Evolutionary conservation across 108 stramenopile species (phyloP), one percentile per base, ranked within the genome.

Genomic region (Skeletonema grethae): DNA sequence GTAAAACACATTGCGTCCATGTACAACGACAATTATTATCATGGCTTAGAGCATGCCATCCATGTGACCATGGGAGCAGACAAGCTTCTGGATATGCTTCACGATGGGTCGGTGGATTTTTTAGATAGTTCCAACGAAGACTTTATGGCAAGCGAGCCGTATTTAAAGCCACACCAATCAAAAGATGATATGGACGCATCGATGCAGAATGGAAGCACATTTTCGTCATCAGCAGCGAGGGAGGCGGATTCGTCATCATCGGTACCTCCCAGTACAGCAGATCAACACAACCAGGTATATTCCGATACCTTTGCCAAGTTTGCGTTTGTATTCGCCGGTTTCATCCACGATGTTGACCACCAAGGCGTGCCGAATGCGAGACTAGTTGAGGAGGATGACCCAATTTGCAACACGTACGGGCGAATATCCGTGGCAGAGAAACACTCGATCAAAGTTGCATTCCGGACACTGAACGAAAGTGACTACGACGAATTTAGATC

Each of bases 1-100:
- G 79, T 91, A 48, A 80, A 80, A 41, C 73, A 56, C 31, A 87
- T 91, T 35, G 87, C 87, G 7, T 64, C 69, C 56, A 73, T 86
- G 73, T 91, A 91, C 60, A 74, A 61, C 6, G 67, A 84, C 57
- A 83, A 86, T 69, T 61, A 65, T 22, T 91, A 88, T 48, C 90
- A 91, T 77, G 84, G 82, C 61, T 83, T 88, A 39, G 82, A 85
- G 38, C 87, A 88, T 41, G 87, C 87, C 16, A 67, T 72, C 15
- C 83, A 86, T 46, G 86, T 84, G 28, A 80, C 86, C 45, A 80
- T 82, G 83, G 79, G 83, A 20, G 72, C 85, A 9, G 74, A 84
- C 22, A 86, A 88, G 63, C 69, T 88, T 8, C 77, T 88, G n/a
- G 80, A 81, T 6, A 73, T 81, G 80, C 64, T 81, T 70, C 60